phyloP scores from a whole-genome alignment of 768 basidiomycete species.

The Pisolithus microcarpus region DNA sequence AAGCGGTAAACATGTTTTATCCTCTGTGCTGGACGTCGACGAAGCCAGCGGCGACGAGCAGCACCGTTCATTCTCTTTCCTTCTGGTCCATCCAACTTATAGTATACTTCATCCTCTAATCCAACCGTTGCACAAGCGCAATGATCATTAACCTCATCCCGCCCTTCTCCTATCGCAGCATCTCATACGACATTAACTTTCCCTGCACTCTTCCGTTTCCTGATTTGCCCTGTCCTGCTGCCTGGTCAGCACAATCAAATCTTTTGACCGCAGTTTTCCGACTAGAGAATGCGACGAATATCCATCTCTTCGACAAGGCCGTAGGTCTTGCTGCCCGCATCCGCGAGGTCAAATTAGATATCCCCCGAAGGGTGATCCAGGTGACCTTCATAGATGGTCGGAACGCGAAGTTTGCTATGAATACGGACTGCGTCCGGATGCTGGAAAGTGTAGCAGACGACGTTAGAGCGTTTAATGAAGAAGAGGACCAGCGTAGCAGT shows the following conservation, averaged over 20 bases:
- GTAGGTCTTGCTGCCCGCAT: constrained; percentile 50
- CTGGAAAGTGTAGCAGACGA: constrained; percentile 47
- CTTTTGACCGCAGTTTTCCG: constrained; percentile 41
- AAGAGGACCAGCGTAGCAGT: constrained; percentile 24
- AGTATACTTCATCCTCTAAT: constrained; percentile 19
- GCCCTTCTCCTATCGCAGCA: constrained; percentile 39
- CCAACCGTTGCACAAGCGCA: constrained; percentile 5
- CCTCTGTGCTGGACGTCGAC: constrained; percentile 26
- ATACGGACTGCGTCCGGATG: constrained; percentile 33
- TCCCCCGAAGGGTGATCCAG: constrained; percentile 37
- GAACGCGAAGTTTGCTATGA: constrained; percentile 42
- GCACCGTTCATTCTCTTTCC: constrained; percentile 4
- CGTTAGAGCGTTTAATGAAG: constrained; percentile 42
- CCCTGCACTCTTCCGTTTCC: constrained; percentile 31
- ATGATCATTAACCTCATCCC: constrained; percentile 57
- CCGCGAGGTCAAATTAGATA: constrained; percentile 56
- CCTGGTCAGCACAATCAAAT: constrained; percentile 52
- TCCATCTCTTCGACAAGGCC: constrained; percentile 57
- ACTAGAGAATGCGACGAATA: constrained; percentile 42
- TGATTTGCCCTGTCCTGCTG: constrained; percentile 38
- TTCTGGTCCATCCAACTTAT: constrained; percentile 17
- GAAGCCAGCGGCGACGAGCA: constrained; percentile 12
- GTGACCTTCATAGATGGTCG: constrained; percentile 56
- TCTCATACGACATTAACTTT: constrained; percentile 55
- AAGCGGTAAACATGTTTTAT: constrained; percentile 8